Evolutionary conservation across 2,329 filamentous ascomycete species (phyloP), one percentile per base, ranked within the genome.

Genomic region (Alternaria panax): DNA sequence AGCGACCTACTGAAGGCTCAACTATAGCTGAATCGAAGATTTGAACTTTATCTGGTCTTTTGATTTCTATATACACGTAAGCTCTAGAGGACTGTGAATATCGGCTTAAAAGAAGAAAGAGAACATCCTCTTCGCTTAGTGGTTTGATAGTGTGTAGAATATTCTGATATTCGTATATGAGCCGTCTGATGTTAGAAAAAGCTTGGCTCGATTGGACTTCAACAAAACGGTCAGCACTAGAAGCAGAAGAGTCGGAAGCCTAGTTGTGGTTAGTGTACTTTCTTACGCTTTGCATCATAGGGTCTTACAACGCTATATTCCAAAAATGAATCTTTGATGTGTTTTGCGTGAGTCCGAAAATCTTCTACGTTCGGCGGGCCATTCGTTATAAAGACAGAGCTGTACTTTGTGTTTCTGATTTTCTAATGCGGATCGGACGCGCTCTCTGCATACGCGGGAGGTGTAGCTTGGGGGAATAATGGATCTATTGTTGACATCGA

Each of bases 11-110:
- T 9, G 7, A 18, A 14, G 32, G 47, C 24, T 51, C 47, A 6
- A 32, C 18, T 25, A 51, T 38, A 18, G 7, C n/a, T 27, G 18
- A 51, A 40, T 51, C 47, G 27, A 25, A 51, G n/a, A 51, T 27
- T 27, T 40, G 32, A 7, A 51, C 25, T 45, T 68, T 25, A 43
- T 60, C n/a, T 67, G 53, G 61, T 45, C 27, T 57, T 24, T 54
- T 38, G 42, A 61, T 47, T 50, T 54, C 51, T 4, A 45, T 22
- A 32, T 55, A 34, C 16, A 42, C 45, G 22, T 12, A 25, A 46
- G 57, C n/a, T 20, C 40, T 36, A 14, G 40, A 36, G 4, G 47
- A 51, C 4, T 11, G 22, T 7, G 47, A 24, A 16, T 25, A 51
- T n/a, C 34, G 32, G 25, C 47, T 51, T n/a, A 51, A 14, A 27